These are phyloP conservation scores for Kluyveromyces nonfermentans DNA, from an alignment of 805 yeast genomes.

Conservation along the genomic window DNA sequence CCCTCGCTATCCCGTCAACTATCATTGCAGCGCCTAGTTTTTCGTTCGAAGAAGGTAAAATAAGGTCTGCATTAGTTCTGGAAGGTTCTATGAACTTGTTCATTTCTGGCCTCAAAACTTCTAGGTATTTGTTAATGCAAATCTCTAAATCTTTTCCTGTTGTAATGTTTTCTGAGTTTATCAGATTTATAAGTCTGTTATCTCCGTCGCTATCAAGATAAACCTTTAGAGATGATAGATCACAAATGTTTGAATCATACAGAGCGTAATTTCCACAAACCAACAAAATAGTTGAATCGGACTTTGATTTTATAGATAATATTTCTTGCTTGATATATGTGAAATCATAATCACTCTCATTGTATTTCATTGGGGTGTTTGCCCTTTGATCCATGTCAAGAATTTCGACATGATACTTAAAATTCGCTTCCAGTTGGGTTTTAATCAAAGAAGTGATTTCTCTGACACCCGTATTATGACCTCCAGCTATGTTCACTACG, in stretches of 20 bases:
- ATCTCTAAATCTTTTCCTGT: constrained; percentile 13
- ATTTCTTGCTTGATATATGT: constrained; percentile 9
- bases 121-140: constrained; percentile 22
- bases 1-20: constrained; percentile 26
- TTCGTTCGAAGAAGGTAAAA: constrained; percentile 25
- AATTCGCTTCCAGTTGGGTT: constrained; percentile 20
- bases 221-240: constrained; percentile 52
- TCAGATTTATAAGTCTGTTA: constrained; percentile 73
- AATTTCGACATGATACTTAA: constrained; percentile 19
- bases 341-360: constrained; percentile 29
- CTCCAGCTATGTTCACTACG: constrained; percentile 25
- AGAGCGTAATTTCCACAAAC: constrained; percentile 78
- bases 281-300: constrained; percentile 31
- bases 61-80: constrained; percentile 23
- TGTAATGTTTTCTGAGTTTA: constrained; percentile 23
- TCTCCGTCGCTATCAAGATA: constrained; percentile 83
- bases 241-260: constrained; percentile 47
- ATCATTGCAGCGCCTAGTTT: constrained; percentile 21
- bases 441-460: constrained; percentile 32
- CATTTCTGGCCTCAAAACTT: constrained; percentile 24
- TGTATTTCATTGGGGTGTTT: constrained; percentile 14
- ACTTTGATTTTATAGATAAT: constrained; percentile 9
- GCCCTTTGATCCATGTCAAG: constrained; percentile 35
- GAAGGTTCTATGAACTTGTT: constrained; percentile 25
- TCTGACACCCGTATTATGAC: constrained; percentile 23